These are phyloP conservation scores for Groenewaldozyma sp. DNA, from an alignment of 1,139 yeast genomes.

Conservation along the genomic window DNA sequence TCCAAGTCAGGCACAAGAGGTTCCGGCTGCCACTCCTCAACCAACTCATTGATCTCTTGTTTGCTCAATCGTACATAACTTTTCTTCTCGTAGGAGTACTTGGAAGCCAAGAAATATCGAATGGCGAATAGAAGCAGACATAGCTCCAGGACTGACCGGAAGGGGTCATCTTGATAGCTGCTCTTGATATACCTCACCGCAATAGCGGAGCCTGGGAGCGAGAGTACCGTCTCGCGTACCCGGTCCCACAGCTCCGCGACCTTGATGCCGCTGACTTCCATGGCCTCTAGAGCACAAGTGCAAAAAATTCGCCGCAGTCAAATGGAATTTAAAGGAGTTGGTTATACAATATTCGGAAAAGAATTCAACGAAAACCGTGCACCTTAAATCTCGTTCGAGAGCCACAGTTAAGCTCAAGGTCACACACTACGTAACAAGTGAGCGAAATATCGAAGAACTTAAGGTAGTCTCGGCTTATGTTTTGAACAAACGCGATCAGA, in stretches of 20 bases:
- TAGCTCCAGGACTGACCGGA: slow-evolving; percentile 76
- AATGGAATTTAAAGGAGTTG: too few species aligned
- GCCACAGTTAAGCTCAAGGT: too few species aligned
- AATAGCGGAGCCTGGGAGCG: slow-evolving; percentile 69
- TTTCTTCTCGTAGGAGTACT: slow-evolving; percentile 68
- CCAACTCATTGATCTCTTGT: slow-evolving; percentile 70
- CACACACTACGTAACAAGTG: too few species aligned
- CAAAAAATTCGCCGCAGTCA: background rate
- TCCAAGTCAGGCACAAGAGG: slow-evolving; percentile 55
- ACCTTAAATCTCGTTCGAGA: too few species aligned
- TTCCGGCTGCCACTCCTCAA: slow-evolving; percentile 87
- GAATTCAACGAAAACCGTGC: too few species aligned
- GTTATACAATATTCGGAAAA: too few species aligned
- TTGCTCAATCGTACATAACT: slow-evolving; percentile 57
- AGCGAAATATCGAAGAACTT: too few species aligned
- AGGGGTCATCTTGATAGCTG: slow-evolving; percentile 92
- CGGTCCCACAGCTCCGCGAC: too few species aligned
- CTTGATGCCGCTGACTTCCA: too few species aligned
- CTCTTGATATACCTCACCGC: slow-evolving; percentile 69
- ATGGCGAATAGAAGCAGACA: slow-evolving; percentile 75
- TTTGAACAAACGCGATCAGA: too few species aligned
- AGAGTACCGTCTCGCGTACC: background rate
- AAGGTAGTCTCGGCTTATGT: too few species aligned
- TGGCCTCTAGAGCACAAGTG: too few species aligned
- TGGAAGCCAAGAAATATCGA: slow-evolving; percentile 71